Evolutionary conservation across 768 basidiomycete genomes (phyloP).

Genomic region (Rhodotorula paludigena): DNA sequence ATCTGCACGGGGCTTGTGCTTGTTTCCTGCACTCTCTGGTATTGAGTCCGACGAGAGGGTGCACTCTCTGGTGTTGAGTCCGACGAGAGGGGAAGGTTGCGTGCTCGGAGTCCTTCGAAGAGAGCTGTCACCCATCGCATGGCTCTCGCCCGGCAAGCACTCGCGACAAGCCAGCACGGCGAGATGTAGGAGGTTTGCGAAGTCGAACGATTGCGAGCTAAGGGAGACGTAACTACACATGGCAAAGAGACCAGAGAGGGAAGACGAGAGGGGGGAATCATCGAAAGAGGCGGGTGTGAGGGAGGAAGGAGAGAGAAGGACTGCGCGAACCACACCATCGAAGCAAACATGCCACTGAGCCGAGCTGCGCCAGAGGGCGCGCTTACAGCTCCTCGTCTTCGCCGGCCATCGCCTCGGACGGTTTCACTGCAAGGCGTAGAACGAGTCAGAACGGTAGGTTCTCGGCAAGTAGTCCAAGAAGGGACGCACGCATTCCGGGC

Average conservation of each 20-base stretch:
- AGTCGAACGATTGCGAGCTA: background rate
- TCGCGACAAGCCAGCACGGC: too few relatives aligned
- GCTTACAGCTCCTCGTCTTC: conserved; percentile 32
- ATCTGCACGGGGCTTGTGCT: too few relatives aligned
- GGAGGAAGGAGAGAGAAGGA: conserved; percentile 36
- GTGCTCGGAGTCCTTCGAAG: too few relatives aligned
- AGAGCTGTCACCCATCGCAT: too few relatives aligned
- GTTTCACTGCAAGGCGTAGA: conserved; percentile 13
- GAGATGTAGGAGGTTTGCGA: too few relatives aligned
- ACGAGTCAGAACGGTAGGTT: background rate
- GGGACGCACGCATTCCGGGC: conserved; percentile 67
- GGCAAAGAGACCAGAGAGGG: background rate
- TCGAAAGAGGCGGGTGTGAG: conserved; percentile 4
- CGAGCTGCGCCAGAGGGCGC: background rate
- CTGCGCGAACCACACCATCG: background rate
- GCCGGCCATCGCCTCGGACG: conserved; percentile 33
- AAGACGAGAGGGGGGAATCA: background rate
- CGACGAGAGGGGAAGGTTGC: too few relatives aligned
- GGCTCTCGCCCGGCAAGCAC: too few relatives aligned
- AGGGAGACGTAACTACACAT: background rate
- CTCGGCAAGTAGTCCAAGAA: background rate
- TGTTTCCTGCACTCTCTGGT: too few relatives aligned
- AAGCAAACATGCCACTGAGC: too few relatives aligned
- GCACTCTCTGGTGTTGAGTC: too few relatives aligned
- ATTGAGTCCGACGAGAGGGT: too few relatives aligned